phyloP scores from a whole-genome alignment of 208 protist genomes.

The Giardia duodenalis region DNA sequence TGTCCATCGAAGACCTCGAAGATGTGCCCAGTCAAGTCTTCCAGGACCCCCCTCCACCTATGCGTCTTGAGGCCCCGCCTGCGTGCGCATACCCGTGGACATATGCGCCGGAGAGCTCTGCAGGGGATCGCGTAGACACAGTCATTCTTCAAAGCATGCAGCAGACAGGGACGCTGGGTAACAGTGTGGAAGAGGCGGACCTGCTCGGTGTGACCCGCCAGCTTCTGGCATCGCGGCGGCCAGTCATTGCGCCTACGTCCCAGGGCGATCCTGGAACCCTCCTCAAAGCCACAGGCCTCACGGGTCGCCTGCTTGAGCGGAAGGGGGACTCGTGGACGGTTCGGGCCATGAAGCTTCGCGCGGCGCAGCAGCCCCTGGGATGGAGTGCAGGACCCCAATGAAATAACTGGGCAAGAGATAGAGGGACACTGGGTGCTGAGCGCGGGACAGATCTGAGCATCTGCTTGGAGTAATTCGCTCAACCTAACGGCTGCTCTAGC shows the following conservation, averaged over 20 bases:
- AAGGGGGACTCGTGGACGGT: constrained; percentile 12
- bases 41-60: background rate
- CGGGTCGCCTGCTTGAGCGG: background rate
- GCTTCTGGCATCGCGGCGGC: background rate
- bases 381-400: too few species aligned
- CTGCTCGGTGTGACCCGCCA: background rate
- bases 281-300: constrained; percentile 24
- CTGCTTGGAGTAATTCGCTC: too few species aligned
- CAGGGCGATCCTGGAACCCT: background rate
- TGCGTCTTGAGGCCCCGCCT: background rate
- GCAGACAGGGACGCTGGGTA: background rate
- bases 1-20: background rate
- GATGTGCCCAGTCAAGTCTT: background rate
- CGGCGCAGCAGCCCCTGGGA: background rate
- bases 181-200: too few species aligned
- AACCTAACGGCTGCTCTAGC: too few species aligned
- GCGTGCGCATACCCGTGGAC: background rate
- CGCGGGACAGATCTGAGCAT: too few species aligned
- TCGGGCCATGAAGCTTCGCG: background rate
- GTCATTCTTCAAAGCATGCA: background rate
- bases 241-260: background rate
- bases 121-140: background rate
- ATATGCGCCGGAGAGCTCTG: background rate
- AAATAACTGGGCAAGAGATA: too few species aligned
- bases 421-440: too few species aligned